phyloP scores from a whole-genome alignment of 495 filamentous ascomycete genomes.

The Rostrohypoxylon terebratum region DNA sequence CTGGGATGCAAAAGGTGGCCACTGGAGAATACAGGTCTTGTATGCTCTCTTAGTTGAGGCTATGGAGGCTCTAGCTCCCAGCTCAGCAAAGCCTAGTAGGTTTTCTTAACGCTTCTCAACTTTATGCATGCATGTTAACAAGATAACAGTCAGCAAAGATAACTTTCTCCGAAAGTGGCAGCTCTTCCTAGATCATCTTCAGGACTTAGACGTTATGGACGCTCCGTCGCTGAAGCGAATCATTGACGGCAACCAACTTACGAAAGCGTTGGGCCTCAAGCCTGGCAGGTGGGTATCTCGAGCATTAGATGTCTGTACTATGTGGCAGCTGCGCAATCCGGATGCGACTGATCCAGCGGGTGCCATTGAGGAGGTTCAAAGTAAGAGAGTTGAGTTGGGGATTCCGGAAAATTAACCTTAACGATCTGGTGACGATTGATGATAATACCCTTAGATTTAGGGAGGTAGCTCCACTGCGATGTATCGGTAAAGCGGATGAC shows the following conservation, averaged over 20 bases:
- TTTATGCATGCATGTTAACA: conserved; percentile 14
- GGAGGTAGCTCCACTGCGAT: conserved; percentile 16
- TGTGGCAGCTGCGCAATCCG: conserved; percentile 89
- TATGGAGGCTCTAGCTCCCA: conserved; percentile 51
- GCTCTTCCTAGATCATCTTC: conserved; percentile 66
- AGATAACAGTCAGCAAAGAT: conserved; percentile 42
- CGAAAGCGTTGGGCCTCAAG: conserved; percentile 67
- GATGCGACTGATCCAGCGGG: conserved; percentile 67
- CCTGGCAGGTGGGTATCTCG: conserved; percentile 83
- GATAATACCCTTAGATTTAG: conserved; percentile 40
- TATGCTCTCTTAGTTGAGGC: conserved; percentile 76
- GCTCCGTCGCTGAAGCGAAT: conserved; percentile 67
- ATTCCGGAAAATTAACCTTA: conserved; percentile 49
- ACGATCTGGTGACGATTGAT: background rate
- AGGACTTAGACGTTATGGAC: conserved; percentile 62
- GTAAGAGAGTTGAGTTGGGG: conserved; percentile 67
- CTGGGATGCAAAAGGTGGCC: conserved; percentile 70
- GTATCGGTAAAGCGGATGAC: background rate
- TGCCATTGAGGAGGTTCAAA: conserved; percentile 73
- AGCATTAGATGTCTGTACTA: conserved; percentile 76
- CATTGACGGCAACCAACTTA: conserved; percentile 74
- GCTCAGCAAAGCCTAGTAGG: conserved; percentile 23
- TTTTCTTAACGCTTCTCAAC: background rate
- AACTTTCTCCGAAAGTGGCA: conserved; percentile 63
- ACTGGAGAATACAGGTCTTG: conserved; percentile 82